phyloP scores from a whole-genome alignment of 495 filamentous ascomycete genomes.

The Daldinia bambusicola region DNA sequence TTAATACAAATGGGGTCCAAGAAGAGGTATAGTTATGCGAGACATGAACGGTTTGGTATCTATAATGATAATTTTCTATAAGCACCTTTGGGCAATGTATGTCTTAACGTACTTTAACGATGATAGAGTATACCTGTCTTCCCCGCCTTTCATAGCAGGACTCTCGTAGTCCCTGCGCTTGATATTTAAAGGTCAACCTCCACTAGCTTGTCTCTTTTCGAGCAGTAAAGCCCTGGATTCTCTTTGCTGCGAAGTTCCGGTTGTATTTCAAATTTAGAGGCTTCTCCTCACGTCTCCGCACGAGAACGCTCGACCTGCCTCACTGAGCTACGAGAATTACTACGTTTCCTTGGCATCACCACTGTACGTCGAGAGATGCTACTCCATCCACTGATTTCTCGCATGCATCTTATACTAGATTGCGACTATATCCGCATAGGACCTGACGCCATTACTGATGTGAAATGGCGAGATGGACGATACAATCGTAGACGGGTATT shows the following conservation, averaged over 20 bases:
- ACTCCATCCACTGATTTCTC: not conserved
- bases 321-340: conserved; percentile 25
- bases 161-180: not conserved
- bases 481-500: not conserved
- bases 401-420: not conserved
- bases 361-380: conserved; percentile 1
- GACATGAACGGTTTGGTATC: too few relatives aligned
- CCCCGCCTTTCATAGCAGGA: too few relatives aligned
- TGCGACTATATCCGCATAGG: not conserved
- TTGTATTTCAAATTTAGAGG: not conserved
- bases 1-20: not conserved
- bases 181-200: not conserved
- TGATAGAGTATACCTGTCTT: not conserved
- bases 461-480: conserved; percentile 7
- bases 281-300: conserved; percentile 21
- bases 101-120: not conserved
- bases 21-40: not conserved
- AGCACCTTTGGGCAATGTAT: too few relatives aligned
- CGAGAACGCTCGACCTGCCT: conserved; percentile 23
- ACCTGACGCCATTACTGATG: conserved; percentile 20
- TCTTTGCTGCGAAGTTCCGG: not conserved
- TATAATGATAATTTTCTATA: not conserved
- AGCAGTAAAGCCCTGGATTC: too few relatives aligned
- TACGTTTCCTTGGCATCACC: conserved; percentile 24
- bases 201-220: not conserved